Evolutionary conservation across 129 eudicot species (phyloP).

Genomic region (Centaurea solstitialis): DNA sequence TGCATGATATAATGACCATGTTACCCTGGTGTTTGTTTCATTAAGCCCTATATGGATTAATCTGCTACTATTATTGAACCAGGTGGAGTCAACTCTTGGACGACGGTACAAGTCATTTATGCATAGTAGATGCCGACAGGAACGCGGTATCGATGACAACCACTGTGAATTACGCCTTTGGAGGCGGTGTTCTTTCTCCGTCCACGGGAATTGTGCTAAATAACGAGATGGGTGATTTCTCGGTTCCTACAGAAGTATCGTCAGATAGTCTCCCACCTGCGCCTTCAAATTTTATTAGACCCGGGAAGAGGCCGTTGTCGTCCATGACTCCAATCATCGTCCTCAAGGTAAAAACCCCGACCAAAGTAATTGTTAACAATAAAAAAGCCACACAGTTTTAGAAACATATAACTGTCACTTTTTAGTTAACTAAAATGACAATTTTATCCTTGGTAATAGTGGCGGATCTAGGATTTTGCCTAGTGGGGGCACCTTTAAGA

Average conservation of each 20-base stretch:
- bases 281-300: conserved; percentile 74
- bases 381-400: background rate
- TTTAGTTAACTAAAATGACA: too few relatives aligned
- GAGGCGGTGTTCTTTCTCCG: conserved; percentile 80
- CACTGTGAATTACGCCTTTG: conserved; percentile 74
- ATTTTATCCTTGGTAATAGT: background rate
- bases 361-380: background rate
- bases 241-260: conserved; percentile 68
- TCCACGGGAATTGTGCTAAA: conserved; percentile 88
- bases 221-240: conserved; percentile 82
- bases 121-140: conserved; percentile 86
- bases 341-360: conserved; percentile 64
- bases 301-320: conserved; percentile 85
- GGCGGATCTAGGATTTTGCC: too few relatives aligned
- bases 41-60: background rate
- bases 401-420: background rate
- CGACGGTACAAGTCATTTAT: conserved; percentile 91
- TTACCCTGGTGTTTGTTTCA: background rate
- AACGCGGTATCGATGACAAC: conserved; percentile 89
- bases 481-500: too few relatives aligned
- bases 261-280: conserved; percentile 78
- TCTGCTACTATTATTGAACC: background rate
- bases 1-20: background rate
- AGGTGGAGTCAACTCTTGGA: conserved; percentile 94
- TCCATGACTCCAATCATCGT: conserved; percentile 91